Evolutionary conservation across 1,284 basidiomycete species (phyloP).

Genomic region (Austroboletus rostrupii): DNA sequence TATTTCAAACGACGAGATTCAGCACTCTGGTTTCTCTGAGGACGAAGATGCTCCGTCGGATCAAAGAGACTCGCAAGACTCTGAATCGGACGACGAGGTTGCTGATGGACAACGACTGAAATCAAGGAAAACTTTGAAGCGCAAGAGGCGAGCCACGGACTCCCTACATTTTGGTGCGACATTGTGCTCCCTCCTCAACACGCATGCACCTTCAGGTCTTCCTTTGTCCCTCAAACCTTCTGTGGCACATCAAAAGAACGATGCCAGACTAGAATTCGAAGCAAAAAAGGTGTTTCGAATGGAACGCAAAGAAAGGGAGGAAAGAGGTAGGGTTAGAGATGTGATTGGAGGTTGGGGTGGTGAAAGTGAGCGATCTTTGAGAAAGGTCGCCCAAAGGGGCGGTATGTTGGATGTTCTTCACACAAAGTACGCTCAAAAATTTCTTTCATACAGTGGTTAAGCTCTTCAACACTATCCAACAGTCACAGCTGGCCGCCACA

Average conservation of each 20-base stretch:
- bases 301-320: conserved; percentile 75
- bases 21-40: conserved; percentile 19
- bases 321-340: conserved; percentile 66
- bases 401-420: conserved; percentile 41
- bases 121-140: conserved; percentile 73
- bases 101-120: conserved; percentile 50
- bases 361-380: conserved; percentile 67
- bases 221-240: conserved; percentile 77
- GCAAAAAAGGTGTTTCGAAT: conserved; percentile 65
- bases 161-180: conserved; percentile 70
- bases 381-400: conserved; percentile 80
- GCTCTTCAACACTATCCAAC: conserved; percentile 78
- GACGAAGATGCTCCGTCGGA: conserved; percentile 32
- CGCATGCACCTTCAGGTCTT: conserved; percentile 58
- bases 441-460: conserved; percentile 57
- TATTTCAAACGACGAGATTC: conserved; percentile 17
- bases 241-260: conserved; percentile 59
- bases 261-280: conserved; percentile 66
- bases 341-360: conserved; percentile 82
- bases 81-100: conserved; percentile 58
- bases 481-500: conserved; percentile 58
- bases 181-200: conserved; percentile 64
- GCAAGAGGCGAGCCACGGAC: conserved; percentile 74
- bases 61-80: conserved; percentile 33
- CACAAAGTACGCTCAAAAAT: not conserved